A percentile compares a stretch with the other conserved stretches of the same genome.
Evolutionary conservation across 2,329 filamentous ascomycete genomes (phyloP).

Genomic region (Trichoderma guizhouense): DNA sequence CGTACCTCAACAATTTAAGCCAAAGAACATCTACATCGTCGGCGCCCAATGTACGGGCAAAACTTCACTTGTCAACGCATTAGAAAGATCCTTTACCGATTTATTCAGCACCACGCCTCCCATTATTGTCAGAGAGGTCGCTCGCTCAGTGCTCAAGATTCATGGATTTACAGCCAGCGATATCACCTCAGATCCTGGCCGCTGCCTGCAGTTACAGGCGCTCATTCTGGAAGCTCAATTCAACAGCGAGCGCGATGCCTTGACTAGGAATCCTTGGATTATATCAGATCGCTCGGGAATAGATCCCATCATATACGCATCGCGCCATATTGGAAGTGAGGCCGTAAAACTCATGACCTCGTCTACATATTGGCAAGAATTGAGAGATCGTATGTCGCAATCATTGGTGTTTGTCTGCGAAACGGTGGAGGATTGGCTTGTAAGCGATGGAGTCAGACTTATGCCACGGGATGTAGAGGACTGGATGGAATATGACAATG

Average conservation of each 20-base stretch:
- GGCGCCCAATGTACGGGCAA: constrained; percentile 46
- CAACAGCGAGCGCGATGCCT: constrained; percentile 27
- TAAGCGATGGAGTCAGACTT: constrained; percentile 12
- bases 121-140: constrained; percentile 36
- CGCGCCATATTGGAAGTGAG: constrained; percentile 28
- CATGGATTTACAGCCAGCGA: constrained; percentile 35
- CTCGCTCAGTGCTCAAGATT: constrained; percentile 33
- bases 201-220: constrained; percentile 35
- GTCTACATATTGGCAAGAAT: constrained; percentile 27
- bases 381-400: constrained; percentile 33
- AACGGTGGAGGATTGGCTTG: constrained; percentile 9
- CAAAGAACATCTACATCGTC: constrained; percentile 38
- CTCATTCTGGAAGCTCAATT: constrained; percentile 38
- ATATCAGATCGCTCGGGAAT: constrained; percentile 43
- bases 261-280: constrained; percentile 28
- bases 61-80: constrained; percentile 39
- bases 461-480: constrained; percentile 15
- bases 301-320: constrained; percentile 41
- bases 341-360: constrained; percentile 26
- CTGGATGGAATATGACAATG: constrained; percentile 4
- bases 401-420: constrained; percentile 39
- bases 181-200: constrained; percentile 28
- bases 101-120: constrained; percentile 19
- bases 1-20: neutral
- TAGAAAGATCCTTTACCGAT: constrained; percentile 26